These are phyloP conservation scores for Dendrobium catenatum DNA, from an alignment of 106 monocot genomes.

Conservation along the genomic window DNA sequence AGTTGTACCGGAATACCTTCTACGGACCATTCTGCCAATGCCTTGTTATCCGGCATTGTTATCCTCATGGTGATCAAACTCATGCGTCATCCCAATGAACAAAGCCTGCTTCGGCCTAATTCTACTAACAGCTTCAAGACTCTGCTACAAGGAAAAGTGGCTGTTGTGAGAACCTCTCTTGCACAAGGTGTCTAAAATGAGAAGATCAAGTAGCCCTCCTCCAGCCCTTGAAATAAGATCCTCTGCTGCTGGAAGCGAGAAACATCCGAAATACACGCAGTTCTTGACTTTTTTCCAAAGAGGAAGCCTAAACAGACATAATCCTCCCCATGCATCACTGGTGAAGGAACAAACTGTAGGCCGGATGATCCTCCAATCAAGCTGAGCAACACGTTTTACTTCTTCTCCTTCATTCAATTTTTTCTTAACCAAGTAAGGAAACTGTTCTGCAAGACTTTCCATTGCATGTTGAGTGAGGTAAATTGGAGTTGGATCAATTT, in stretches of 20 bases:
- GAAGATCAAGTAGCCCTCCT: constrained; percentile 79
- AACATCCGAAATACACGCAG: constrained; percentile 94
- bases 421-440: constrained; percentile 68
- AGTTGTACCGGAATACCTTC: constrained; percentile 93
- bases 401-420: constrained; percentile 77
- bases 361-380: constrained; percentile 88
- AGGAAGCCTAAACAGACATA: constrained; percentile 80
- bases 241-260: constrained; percentile 84
- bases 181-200: constrained; percentile 86
- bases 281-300: constrained; percentile 72
- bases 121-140: constrained; percentile 88
- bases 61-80: constrained; percentile 84
- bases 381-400: constrained; percentile 73
- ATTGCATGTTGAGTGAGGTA: constrained; percentile 74
- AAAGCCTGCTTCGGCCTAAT: constrained; percentile 76
- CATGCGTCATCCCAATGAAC: constrained; percentile 91
- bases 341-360: constrained; percentile 84
- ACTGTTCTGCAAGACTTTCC: constrained; percentile 72
- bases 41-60: constrained; percentile 22
- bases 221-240: constrained; percentile 81
- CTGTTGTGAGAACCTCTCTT: constrained; percentile 70
- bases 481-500: constrained; percentile 75
- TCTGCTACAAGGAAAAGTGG: constrained; percentile 82
- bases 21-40: constrained; percentile 44
- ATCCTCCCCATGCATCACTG: constrained; percentile 97